Conservation (phyloP, 2,329 filamentous ascomycete genomes). For the Sphaerostilbella broomeana region DNA sequence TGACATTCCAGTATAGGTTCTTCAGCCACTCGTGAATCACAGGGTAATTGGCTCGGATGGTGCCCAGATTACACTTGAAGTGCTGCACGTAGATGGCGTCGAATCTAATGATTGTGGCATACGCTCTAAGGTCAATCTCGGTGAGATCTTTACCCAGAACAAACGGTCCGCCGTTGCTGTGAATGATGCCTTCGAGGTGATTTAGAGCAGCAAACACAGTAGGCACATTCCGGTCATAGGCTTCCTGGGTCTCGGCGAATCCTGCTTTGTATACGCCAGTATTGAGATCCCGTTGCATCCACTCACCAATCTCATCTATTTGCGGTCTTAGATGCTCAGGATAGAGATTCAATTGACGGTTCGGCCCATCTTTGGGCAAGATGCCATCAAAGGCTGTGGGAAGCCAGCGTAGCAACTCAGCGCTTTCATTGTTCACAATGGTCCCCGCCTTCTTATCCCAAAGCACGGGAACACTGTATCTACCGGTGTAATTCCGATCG, state of each 20-base stretch:
- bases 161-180: constrained; percentile 40
- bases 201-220: constrained; percentile 61
- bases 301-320: constrained; percentile 60
- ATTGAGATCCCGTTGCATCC: constrained; percentile 53
- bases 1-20: constrained; percentile 61
- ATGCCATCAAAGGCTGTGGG: constrained; percentile 65
- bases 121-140: constrained; percentile 62
- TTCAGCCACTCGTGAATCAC: constrained; percentile 62
- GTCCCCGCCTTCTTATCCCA: constrained; percentile 61
- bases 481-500: constrained; percentile 59
- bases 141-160: constrained; percentile 59
- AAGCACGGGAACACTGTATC: constrained; percentile 68
- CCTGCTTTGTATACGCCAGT: constrained; percentile 49
- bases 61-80: constrained; percentile 59
- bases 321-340: constrained; percentile 43
- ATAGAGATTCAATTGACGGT: constrained; percentile 48
- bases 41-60: constrained; percentile 58
- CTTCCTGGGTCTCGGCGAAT: constrained; percentile 59
- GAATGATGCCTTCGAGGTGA: constrained; percentile 53
- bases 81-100: constrained; percentile 62
- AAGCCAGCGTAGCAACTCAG: constrained; percentile 78
- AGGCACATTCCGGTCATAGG: constrained; percentile 55
- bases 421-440: constrained; percentile 77
- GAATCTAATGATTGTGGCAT: constrained; percentile 59
- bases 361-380: constrained; percentile 30